These are phyloP conservation scores for Daldinia childiae DNA, from an alignment of 495 filamentous ascomycete genomes.

Conservation along the genomic window DNA sequence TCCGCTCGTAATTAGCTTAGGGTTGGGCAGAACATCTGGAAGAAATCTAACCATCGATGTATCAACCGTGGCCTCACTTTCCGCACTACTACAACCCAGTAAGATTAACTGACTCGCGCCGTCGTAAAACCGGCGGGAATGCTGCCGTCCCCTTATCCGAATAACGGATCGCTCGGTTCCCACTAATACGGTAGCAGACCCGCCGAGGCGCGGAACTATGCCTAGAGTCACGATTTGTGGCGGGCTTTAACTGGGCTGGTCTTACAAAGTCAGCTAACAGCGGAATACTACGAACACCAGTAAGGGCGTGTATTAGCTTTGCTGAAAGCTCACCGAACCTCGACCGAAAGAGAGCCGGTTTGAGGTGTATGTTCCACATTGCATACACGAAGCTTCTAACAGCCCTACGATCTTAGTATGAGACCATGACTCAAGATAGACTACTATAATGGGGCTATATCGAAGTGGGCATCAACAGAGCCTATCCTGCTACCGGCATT, in stretches of 20 bases:
- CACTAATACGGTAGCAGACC: not conserved
- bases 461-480: not conserved
- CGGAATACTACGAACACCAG: not conserved
- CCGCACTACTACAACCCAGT: not conserved
- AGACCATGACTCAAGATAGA: not conserved
- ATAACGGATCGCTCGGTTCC: not conserved
- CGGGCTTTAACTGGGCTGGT: not conserved
- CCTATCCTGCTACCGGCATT: not conserved
- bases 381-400: slow-evolving; percentile 5
- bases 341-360: not conserved
- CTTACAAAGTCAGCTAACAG: not conserved
- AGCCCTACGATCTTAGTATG: slow-evolving; percentile 10
- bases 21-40: slow-evolving; percentile 16
- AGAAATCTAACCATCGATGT: not conserved
- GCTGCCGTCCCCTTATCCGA: slow-evolving; percentile 1
- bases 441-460: not conserved
- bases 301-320: not conserved
- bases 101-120: slow-evolving; percentile 23
- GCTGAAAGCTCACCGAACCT: not conserved
- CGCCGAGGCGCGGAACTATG: not conserved
- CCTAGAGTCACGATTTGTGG: not conserved
- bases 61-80: not conserved
- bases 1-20: not conserved
- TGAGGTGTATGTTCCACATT: not conserved
- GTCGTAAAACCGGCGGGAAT: slow-evolving; percentile 2